phyloP scores from a whole-genome alignment of 305 asterid species.

The Striga hermonthica region DNA sequence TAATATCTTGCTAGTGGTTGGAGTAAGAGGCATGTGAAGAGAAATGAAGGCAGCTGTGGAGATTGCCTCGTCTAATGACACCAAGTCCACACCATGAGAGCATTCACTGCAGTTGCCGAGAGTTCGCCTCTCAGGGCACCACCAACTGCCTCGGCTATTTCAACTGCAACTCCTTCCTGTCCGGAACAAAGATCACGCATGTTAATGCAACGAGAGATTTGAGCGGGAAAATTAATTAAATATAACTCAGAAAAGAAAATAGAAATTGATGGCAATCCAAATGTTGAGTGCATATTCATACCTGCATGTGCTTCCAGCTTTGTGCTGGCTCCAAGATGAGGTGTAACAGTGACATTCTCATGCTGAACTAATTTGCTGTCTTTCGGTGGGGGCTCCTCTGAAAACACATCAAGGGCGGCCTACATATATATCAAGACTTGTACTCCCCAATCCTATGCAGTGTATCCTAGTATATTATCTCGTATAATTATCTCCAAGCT shows the following conservation, averaged over 20 bases:
- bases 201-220: not conserved
- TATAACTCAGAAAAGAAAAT: too few relatives aligned
- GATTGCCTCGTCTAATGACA: constrained; percentile 71
- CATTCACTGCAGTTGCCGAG: constrained; percentile 94
- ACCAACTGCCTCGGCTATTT: constrained; percentile 96
- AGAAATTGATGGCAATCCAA: not conserved
- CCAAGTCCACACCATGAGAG: constrained; percentile 86
- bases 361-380: constrained; percentile 83
- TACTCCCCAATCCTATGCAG: too few relatives aligned
- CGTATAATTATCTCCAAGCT: too few relatives aligned
- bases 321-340: constrained; percentile 99
- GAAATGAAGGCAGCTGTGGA: constrained; percentile 73
- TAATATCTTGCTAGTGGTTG: constrained; percentile 56
- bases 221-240: not conserved
- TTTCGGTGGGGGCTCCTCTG: constrained; percentile 72
- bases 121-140: constrained; percentile 93
- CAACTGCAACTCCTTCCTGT: constrained; percentile 97
- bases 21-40: constrained; percentile 94
- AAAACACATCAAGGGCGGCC: constrained; percentile 94
- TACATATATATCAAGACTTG: constrained; percentile 28
- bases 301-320: constrained; percentile 99
- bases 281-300: constrained; percentile 26
- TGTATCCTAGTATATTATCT: too few relatives aligned
- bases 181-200: not conserved
- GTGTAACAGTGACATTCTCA: constrained; percentile 81